A percentile compares a stretch with the other conserved stretches of the same genome.
Evolutionary conservation across 2,329 filamentous ascomycete genomes (phyloP).

Genomic region (Fusarium keratoplasticum): DNA sequence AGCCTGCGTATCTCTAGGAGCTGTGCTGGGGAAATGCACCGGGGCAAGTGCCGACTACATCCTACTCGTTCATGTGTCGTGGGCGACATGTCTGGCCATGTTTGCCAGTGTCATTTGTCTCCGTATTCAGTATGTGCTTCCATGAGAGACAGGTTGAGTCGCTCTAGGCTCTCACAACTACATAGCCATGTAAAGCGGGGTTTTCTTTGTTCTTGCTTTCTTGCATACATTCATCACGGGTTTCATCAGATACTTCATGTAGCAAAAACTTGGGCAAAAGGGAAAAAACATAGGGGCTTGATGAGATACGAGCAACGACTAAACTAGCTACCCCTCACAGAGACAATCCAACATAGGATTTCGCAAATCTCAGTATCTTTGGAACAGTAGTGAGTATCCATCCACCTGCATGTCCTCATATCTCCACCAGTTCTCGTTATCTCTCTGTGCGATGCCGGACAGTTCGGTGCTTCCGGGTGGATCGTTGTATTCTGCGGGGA

Average conservation of each 20-base stretch:
- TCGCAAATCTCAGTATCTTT: background rate
- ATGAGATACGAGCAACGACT: background rate
- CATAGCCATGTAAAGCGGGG: background rate
- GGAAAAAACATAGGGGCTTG: background rate
- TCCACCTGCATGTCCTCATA: background rate
- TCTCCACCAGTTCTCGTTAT: conserved; percentile 7
- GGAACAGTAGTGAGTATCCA: background rate
- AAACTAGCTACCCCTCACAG: background rate
- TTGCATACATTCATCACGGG: background rate
- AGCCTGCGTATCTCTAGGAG: conserved; percentile 31
- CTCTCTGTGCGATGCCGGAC: conserved; percentile 7
- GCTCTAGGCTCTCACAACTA: background rate
- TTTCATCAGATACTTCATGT: background rate
- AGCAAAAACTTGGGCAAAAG: background rate
- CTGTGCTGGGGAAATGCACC: conserved; percentile 24
- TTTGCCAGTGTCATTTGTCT: conserved; percentile 29
- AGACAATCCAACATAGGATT: background rate
- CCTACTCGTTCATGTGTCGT: conserved; percentile 40
- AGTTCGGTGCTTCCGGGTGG: background rate
- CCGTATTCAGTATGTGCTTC: conserved; percentile 13
- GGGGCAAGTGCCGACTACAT: conserved; percentile 39
- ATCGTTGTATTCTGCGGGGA: background rate
- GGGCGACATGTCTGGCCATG: conserved; percentile 43
- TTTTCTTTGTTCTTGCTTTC: background rate
- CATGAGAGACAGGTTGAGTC: background rate